These are phyloP conservation scores for Rhizopogon vesiculosus DNA, from an alignment of 768 basidiomycete genomes.

Conservation along the genomic window DNA sequence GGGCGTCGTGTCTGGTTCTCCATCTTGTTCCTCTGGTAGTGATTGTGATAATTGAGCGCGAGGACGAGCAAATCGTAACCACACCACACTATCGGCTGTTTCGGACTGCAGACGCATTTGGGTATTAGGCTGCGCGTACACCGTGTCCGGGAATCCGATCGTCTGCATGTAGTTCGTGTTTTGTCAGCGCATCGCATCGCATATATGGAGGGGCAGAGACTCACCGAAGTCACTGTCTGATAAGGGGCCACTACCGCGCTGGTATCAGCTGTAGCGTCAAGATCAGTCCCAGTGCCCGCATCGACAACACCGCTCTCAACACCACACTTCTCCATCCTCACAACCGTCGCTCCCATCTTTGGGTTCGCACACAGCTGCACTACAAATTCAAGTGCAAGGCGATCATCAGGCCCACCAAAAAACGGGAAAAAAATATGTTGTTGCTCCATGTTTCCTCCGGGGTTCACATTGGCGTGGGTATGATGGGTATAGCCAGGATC, in stretches of 20 bases:
- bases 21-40: neutral
- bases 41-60: neutral
- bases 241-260: constrained; percentile 2
- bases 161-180: constrained; percentile 8
- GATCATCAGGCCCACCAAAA: constrained; percentile 92
- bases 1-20: constrained; percentile 7
- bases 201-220: constrained; percentile 10
- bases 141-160: constrained; percentile 56
- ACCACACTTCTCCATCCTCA: constrained; percentile 56
- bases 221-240: constrained; percentile 44
- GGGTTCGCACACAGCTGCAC: constrained; percentile 76
- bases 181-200: neutral
- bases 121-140: constrained; percentile 62
- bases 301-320: constrained; percentile 18
- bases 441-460: constrained; percentile 18
- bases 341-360: constrained; percentile 66
- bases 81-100: constrained; percentile 77
- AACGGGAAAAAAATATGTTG: constrained; percentile 84
- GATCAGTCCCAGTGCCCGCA: constrained; percentile 13
- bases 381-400: constrained; percentile 80
- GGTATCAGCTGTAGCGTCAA: constrained; percentile 24
- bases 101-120: constrained; percentile 71
- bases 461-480: neutral
- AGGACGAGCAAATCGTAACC: constrained; percentile 55
- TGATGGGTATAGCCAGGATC: constrained; percentile 45